Base-by-base conservation (phyloP, 176 grass and related monocot species). In the Bonia amplexicaulis region DNA sequence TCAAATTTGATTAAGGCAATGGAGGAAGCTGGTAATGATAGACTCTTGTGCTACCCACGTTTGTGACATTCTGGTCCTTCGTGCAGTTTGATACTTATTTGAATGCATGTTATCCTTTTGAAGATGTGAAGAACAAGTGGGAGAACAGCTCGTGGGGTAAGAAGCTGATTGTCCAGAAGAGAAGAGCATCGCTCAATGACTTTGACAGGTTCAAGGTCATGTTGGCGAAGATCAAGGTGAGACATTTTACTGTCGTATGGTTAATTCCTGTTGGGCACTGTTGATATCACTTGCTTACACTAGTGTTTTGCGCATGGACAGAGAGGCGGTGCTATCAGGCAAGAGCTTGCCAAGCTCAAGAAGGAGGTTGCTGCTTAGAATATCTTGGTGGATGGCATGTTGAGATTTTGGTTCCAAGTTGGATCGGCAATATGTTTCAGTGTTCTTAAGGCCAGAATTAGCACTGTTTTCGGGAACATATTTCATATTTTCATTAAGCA, bases 121-220 rank as follows among this genome's bases (percentile, higher is more conserved):
- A 80, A 94, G 95, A 97, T 88, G 95, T 97, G 16, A 97, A 97
- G 59, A 89, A 73, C 54, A 97, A 94, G 74, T 97, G 95, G 95
- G 95, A 97, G 86, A 98, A 93, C 45, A 98, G 95, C 76, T 95
- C 91, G 2, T 98, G 95, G 95, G 95, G 95, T 63, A 98, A 86
- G 88, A 98, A 98, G 85, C 57, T 98, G 39, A 95, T 98, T 82
- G 95, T 98, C 35, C 95, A 98, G 95, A 88, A 93, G 79, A 95
- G 87, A 89, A 95, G 95, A 93, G 93, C 95, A 37, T 65, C 95
- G 0, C 92, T 98, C 33, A 95, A 95, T 90, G 95, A 98, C 75
- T 95, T 97, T 8, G 89, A 98, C 60, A 92, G 93, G 89, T 98
- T 95, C 87, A 98, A 95, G 88, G 91, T 95, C 72, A 95, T 98